Conservation (phyloP, 2,329 filamentous ascomycete genomes). For the Alternaria hordeiaustralica region DNA sequence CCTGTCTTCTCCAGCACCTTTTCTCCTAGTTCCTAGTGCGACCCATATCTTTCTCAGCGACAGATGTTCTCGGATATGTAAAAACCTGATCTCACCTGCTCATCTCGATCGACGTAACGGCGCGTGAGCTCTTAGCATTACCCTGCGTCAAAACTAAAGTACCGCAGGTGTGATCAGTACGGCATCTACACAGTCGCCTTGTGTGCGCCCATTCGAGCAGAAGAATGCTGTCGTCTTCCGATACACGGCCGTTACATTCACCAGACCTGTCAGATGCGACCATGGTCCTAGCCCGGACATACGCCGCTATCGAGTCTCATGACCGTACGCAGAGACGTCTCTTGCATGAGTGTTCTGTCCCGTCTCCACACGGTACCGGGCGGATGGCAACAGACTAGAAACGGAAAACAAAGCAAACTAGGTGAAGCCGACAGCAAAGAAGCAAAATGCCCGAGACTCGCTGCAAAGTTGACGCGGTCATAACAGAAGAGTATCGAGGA, state of each 20-base stretch:
- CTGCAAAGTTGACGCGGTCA: background rate
- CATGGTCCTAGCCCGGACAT: background rate
- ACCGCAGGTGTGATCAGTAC: background rate
- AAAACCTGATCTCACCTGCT: background rate
- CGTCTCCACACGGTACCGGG: background rate
- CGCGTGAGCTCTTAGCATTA: background rate
- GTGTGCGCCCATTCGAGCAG: background rate
- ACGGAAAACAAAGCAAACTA: background rate
- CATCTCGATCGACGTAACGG: background rate
- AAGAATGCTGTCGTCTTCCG: background rate
- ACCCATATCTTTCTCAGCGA: background rate
- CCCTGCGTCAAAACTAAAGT: background rate
- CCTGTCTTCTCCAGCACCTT: background rate
- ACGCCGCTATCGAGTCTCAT: background rate
- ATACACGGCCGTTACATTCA: background rate
- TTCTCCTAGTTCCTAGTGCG: background rate
- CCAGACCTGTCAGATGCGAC: background rate
- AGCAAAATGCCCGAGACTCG: conserved; percentile 1
- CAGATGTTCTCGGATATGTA: background rate
- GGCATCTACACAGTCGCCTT: background rate
- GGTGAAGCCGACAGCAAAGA: background rate
- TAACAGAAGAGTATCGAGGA: background rate
- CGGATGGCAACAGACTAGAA: background rate
- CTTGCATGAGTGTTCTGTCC: background rate
- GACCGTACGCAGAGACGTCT: background rate